A percentile compares a stretch with the other conserved stretches of the same genome.
Evolutionary conservation across 768 basidiomycete genomes (phyloP).

Genomic region (Russula dissimulans): DNA sequence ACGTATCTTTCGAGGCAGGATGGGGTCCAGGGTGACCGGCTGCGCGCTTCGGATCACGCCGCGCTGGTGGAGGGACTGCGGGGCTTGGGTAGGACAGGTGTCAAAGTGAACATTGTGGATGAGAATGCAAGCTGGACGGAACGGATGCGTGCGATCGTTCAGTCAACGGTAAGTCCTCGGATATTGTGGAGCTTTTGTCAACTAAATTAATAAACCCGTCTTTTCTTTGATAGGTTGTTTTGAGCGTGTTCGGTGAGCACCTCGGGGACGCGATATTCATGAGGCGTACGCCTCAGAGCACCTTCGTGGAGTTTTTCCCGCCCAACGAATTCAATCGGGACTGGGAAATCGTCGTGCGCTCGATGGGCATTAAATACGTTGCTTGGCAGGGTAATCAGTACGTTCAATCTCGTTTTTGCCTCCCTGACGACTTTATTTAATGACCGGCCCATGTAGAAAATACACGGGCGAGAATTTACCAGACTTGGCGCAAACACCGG

Average conservation of each 20-base stretch:
- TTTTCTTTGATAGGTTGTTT: slow-evolving; percentile 4
- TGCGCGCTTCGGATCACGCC: slow-evolving; percentile 49
- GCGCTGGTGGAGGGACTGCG: slow-evolving; percentile 49
- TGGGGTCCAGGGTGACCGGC: slow-evolving; percentile 36
- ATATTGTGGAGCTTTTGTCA: neutral
- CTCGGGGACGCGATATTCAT: slow-evolving; percentile 16
- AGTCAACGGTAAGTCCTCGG: slow-evolving; percentile 12
- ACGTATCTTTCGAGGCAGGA: slow-evolving; percentile 63
- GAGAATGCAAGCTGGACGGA: slow-evolving; percentile 13
- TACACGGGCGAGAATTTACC: slow-evolving; percentile 9
- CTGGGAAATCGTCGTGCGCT: slow-evolving; percentile 14
- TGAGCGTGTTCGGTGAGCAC: slow-evolving; percentile 14
- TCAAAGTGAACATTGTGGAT: slow-evolving; percentile 9
- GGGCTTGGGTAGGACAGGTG: slow-evolving; percentile 31
- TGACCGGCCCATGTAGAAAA: neutral
- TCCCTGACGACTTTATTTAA: neutral
- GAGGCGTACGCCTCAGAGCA: slow-evolving; percentile 3
- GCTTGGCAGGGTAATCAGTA: slow-evolving; percentile 16
- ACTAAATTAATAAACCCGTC: neutral
- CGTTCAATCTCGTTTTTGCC: neutral
- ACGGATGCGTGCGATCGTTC: slow-evolving; percentile 16
- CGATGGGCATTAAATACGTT: slow-evolving; percentile 17
- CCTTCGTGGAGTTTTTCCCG: slow-evolving; percentile 19
- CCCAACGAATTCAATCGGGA: slow-evolving; percentile 6
- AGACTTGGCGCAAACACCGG: neutral